A percentile compares a stretch with the other conserved stretches of the same genome.
Evolutionary conservation across 73 alveolate species (phyloP).

Genomic region (Paraurostyla sp.): DNA sequence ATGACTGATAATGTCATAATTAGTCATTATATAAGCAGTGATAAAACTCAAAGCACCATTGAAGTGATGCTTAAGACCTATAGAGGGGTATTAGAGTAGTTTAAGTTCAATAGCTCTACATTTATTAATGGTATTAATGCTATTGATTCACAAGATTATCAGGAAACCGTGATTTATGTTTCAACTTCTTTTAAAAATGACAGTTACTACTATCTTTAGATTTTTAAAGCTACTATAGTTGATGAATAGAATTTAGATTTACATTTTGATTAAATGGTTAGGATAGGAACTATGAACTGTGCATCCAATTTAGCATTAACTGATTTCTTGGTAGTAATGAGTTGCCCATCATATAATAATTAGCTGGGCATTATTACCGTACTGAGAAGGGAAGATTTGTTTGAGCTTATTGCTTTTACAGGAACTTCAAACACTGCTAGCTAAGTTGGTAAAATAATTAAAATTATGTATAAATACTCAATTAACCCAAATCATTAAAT

Average conservation of each 20-base stretch:
- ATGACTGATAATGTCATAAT: too few species aligned
- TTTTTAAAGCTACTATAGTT: not conserved
- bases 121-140: too few species aligned
- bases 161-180: too few species aligned
- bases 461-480: not conserved
- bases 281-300: not conserved
- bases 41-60: too few species aligned
- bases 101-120: too few species aligned
- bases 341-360: not conserved
- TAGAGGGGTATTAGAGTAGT: too few species aligned
- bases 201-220: not conserved
- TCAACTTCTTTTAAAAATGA: not conserved
- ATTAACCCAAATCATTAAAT: not conserved
- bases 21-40: too few species aligned
- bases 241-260: not conserved
- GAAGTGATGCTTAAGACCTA: too few species aligned
- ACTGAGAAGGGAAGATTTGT: not conserved
- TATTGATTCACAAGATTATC: too few species aligned
- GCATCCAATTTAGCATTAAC: not conserved
- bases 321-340: not conserved
- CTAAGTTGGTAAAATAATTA: not conserved
- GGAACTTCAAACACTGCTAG: not conserved
- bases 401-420: not conserved
- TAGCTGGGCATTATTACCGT: not conserved
- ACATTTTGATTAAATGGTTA: not conserved